phyloP scores from a whole-genome alignment of 345 rosid species.

The Eucalyptus grandis region DNA sequence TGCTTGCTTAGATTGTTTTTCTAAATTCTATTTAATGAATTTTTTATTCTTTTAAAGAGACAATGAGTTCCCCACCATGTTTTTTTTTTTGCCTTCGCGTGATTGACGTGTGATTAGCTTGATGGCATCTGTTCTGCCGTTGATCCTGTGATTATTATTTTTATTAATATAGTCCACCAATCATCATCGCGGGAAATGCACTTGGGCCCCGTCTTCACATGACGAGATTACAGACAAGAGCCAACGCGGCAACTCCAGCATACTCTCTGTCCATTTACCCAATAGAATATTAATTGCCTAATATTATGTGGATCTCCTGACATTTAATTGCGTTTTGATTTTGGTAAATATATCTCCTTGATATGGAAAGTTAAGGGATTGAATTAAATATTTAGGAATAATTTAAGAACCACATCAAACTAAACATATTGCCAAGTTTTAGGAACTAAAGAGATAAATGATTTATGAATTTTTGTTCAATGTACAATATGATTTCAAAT shows the following conservation, averaged over 20 bases:
- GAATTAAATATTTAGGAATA: background rate
- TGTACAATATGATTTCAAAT: rapidly evolving
- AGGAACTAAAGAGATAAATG: background rate
- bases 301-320: background rate
- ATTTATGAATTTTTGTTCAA: background rate
- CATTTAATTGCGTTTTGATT: background rate
- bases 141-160: background rate
- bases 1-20: background rate
- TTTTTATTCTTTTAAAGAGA: background rate
- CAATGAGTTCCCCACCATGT: background rate
- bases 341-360: background rate
- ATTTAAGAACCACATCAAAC: rapidly evolving
- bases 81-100: background rate
- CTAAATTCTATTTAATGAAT: background rate
- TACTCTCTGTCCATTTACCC: background rate
- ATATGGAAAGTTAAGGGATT: background rate
- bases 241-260: background rate
- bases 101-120: background rate
- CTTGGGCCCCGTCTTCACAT: background rate
- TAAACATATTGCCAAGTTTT: background rate
- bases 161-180: background rate
- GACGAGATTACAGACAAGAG: background rate
- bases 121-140: background rate
- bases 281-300: background rate
- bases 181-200: background rate